A percentile compares a stretch with the other conserved stretches of the same genome.
phyloP scores from a whole-genome alignment of 192 early-diverging fungal species.

The Coemansia sp. region DNA sequence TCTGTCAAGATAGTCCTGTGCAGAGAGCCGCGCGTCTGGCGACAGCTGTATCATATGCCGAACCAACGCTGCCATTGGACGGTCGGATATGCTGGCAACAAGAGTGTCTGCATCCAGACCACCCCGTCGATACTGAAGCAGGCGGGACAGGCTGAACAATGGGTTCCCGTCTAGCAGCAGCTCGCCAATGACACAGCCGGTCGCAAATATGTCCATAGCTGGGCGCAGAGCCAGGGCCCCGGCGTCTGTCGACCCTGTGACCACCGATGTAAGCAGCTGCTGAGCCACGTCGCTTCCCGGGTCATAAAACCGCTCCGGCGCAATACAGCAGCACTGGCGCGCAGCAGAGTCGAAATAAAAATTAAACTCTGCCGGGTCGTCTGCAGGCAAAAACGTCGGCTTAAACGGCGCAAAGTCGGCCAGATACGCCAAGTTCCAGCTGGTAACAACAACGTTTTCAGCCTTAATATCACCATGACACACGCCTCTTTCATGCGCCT shows the following conservation, averaged over 20 bases:
- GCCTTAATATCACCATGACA: slow-evolving; percentile 97
- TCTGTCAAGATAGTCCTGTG: slow-evolving; percentile 72
- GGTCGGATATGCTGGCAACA: slow-evolving; percentile 82
- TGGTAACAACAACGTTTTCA: slow-evolving; percentile 92
- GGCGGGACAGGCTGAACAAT: slow-evolving; percentile 88
- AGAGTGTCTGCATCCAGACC: slow-evolving; percentile 64
- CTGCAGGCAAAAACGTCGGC: slow-evolving; percentile 91
- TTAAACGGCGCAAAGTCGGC: slow-evolving; percentile 91
- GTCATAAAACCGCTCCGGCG: slow-evolving; percentile 94
- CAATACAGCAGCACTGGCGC: slow-evolving; percentile 89
- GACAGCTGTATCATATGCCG: slow-evolving; percentile 88
- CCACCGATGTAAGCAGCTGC: slow-evolving; percentile 19
- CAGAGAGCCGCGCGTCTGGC: slow-evolving; percentile 70
- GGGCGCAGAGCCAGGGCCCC: slow-evolving; percentile 60
- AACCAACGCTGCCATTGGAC: slow-evolving; percentile 74
- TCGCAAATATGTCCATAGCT: slow-evolving; percentile 94
- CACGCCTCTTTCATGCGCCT: slow-evolving; percentile 71
- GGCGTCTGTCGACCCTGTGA: background rate
- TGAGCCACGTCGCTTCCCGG: slow-evolving; percentile 50
- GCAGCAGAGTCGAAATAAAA: slow-evolving; percentile 95
- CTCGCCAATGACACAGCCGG: slow-evolving; percentile 92
- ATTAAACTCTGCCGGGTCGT: slow-evolving; percentile 94
- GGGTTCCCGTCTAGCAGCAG: slow-evolving; percentile 91
- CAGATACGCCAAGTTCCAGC: slow-evolving; percentile 93
- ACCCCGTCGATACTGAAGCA: slow-evolving; percentile 84